Base-by-base conservation (phyloP, 352 stramenopile species). In the Plasmopara halstedii region DNA sequence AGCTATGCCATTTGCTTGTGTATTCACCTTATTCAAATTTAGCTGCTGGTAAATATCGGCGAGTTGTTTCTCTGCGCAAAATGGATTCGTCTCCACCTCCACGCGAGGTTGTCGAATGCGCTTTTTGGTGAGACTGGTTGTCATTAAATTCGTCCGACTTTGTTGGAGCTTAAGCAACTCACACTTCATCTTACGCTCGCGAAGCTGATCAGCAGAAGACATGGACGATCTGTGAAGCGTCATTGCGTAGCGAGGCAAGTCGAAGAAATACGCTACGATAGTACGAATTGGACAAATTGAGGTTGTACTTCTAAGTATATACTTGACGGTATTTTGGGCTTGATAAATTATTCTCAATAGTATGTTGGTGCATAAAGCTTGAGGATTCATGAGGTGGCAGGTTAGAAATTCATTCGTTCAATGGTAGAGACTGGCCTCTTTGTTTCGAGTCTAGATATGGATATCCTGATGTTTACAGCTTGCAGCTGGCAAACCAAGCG, bases 1-100 rank as follows among this genome's bases (percentile, higher is more conserved):
- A 20, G 35, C 32, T 11, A 44, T 50, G 11, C 46, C 22, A 33
- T 17, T 17, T 8, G 19, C 19, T 42, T 36, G 41, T 19, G 22
- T 37, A 13, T 31, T 23, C 15, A 87, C 79, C 67, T 88, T 89
- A 63, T 92, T 92, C 53, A 88, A 68, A 47, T 88, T 83, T 46
- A 73, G 49, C 41, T 75, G 76, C 47, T 74, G 58, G 42, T 83
- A 85, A 43, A 67, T 77, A 46, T 90, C 81, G n/a, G 77, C 73
- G 42, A 90, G 47, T 46, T 88, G 81, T 13, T 75, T 67, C 19
- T 89, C 73, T 38, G 62, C 48, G 43, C 75, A 88, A 49, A 89
- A 90, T 27, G 76, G 76, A 42, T 93, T 87, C 34, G 51, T 56
- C 19, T 89, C 70, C 43, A 60, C 20, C 36, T 87, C 72, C 18